Evolutionary conservation across 2,329 filamentous ascomycete species (phyloP).

Genomic region (Cladosporium sp.): DNA sequence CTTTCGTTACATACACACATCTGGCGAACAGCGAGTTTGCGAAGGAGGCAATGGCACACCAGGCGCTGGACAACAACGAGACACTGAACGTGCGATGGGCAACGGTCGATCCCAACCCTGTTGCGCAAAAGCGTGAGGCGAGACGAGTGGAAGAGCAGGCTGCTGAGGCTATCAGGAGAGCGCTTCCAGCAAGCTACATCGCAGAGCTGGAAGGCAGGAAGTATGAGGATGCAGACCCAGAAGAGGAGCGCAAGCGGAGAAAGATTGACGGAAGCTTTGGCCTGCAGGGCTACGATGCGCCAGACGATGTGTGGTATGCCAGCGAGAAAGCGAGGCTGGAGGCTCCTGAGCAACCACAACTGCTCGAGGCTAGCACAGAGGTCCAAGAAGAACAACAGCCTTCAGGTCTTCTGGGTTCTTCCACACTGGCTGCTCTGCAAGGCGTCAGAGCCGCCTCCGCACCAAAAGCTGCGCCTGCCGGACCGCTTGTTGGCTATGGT

Average conservation of each 20-base stretch:
- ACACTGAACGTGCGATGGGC: constrained; percentile 96
- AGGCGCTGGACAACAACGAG: constrained; percentile 86
- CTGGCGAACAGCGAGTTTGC: constrained; percentile 88
- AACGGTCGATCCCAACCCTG: constrained; percentile 91
- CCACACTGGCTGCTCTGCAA: constrained; percentile 77
- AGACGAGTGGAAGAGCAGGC: constrained; percentile 91
- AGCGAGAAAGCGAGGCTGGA: constrained; percentile 69
- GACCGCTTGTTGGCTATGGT: constrained; percentile 82
- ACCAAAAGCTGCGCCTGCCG: constrained; percentile 53
- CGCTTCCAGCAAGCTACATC: constrained; percentile 85
- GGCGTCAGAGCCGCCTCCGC: constrained; percentile 45
- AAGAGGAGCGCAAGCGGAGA: constrained; percentile 75
- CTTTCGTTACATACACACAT: constrained; percentile 91
- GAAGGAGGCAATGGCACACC: constrained; percentile 83
- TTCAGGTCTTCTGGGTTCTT: constrained; percentile 75
- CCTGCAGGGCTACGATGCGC: constrained; percentile 86
- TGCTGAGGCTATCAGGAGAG: constrained; percentile 85
- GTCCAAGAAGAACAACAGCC: constrained; percentile 41
- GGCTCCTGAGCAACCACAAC: constrained; percentile 60
- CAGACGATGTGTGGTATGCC: constrained; percentile 91
- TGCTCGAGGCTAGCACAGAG: constrained; percentile 53
- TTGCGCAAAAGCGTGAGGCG: constrained; percentile 89
- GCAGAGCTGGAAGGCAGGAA: constrained; percentile 85
- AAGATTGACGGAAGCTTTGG: constrained; percentile 89
- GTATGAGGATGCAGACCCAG: constrained; percentile 60